phyloP scores from a whole-genome alignment of 176 grass and related monocot species.

The Phragmites australis region DNA sequence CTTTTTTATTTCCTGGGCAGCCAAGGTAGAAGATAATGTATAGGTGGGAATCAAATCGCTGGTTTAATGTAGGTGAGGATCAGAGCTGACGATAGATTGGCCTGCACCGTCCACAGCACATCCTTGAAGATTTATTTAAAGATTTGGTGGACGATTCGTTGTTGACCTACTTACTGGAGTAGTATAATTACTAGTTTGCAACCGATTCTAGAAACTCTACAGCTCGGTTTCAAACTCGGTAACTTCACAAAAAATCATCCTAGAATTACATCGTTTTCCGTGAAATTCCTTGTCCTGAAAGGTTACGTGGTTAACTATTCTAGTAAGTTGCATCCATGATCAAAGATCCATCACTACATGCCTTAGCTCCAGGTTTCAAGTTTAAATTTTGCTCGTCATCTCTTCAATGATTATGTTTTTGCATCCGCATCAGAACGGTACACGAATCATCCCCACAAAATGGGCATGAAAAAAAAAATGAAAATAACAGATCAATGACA shows the following conservation, averaged over 20 bases:
- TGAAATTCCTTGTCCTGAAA: too few relatives aligned
- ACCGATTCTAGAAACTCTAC: too few relatives aligned
- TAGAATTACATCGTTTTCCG: too few relatives aligned
- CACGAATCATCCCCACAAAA: slow-evolving; percentile 39
- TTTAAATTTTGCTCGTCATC: slow-evolving; percentile 12
- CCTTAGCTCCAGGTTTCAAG: background rate
- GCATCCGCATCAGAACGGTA: slow-evolving; percentile 43
- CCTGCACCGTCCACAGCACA: background rate
- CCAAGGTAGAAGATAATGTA: too few relatives aligned
- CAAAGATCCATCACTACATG: too few relatives aligned
- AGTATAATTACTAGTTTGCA: too few relatives aligned
- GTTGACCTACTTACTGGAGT: background rate
- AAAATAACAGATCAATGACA: slow-evolving; percentile 41
- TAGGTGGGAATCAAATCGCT: background rate
- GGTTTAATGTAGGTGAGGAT: background rate
- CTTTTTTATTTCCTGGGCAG: too few relatives aligned
- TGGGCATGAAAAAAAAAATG: slow-evolving; percentile 36
- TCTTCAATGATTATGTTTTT: slow-evolving; percentile 30
- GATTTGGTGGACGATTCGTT: background rate
- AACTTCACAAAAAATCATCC: too few relatives aligned
- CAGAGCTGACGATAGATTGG: too few relatives aligned
- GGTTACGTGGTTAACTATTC: too few relatives aligned
- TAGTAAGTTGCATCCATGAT: too few relatives aligned
- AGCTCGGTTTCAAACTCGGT: too few relatives aligned
- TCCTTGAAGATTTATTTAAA: background rate